Conservation (phyloP, 192 early-diverging fungal species). For the Coemansia furcata region DNA sequence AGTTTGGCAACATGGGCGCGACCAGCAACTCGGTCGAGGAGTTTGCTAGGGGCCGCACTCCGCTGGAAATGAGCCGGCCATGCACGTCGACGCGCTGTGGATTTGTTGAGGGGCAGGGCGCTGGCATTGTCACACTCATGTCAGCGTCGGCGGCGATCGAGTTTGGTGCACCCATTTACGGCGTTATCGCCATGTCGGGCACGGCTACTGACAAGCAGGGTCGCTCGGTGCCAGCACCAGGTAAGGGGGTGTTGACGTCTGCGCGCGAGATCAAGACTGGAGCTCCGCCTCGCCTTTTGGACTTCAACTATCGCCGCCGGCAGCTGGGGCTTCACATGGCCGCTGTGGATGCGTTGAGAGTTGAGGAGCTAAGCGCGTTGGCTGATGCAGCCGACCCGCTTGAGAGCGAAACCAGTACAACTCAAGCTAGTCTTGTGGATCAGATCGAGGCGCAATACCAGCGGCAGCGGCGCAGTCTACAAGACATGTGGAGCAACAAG, state of each 20-base stretch:
- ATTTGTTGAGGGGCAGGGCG: constrained; percentile 91
- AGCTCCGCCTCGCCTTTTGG: constrained; percentile 59
- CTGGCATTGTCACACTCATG: constrained; percentile 89
- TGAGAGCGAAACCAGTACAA: neutral
- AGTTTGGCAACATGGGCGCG: constrained; percentile 97
- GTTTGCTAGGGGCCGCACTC: constrained; percentile 80
- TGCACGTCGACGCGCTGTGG: constrained; percentile 85
- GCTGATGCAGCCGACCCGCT: neutral
- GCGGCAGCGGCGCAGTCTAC: constrained; percentile 68
- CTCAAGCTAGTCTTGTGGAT: constrained; percentile 18
- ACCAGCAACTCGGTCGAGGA: constrained; percentile 83
- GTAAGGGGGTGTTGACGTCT: constrained; percentile 88
- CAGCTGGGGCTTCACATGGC: constrained; percentile 55
- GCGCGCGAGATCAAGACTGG: constrained; percentile 70
- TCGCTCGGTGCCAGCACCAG: constrained; percentile 90
- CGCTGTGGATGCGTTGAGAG: constrained; percentile 12
- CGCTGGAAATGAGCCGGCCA: constrained; percentile 86
- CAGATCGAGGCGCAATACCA: constrained; percentile 60
- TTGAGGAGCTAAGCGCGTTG: neutral
- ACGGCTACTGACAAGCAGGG: constrained; percentile 96
- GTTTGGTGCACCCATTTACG: constrained; percentile 92
- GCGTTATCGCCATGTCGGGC: constrained; percentile 82
- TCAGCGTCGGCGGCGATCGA: constrained; percentile 81
- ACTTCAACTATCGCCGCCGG: constrained; percentile 78
- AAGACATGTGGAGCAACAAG: constrained; percentile 73